Conservation (phyloP, 495 filamentous ascomycete species). For the Aspergillus diversus region DNA sequence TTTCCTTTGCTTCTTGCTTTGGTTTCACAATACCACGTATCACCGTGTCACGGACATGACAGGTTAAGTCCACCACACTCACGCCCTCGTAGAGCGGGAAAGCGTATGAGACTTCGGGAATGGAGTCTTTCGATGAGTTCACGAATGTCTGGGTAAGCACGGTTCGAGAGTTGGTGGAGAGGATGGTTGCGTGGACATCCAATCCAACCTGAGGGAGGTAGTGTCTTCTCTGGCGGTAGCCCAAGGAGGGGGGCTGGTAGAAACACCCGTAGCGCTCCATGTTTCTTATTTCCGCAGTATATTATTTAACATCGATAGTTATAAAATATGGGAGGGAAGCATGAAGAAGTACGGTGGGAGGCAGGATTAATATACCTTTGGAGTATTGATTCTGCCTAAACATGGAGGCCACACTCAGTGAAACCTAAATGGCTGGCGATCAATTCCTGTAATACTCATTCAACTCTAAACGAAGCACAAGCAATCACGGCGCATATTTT, state of each 20-base stretch:
- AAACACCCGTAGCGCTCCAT: conserved; percentile 13
- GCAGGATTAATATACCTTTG: too few species aligned
- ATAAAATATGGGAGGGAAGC: too few species aligned
- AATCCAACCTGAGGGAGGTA: conserved; percentile 61
- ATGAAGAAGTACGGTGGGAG: too few species aligned
- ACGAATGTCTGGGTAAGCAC: conserved; percentile 63
- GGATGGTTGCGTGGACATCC: conserved; percentile 54
- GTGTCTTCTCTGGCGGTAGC: not conserved
- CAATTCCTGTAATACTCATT: too few species aligned
- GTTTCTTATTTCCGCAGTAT: not conserved
- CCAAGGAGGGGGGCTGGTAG: not conserved
- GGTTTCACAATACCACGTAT: conserved; percentile 66
- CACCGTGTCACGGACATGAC: conserved; percentile 50
- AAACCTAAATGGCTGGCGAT: too few species aligned
- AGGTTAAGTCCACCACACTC: conserved; percentile 64
- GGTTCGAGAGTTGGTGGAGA: conserved; percentile 60
- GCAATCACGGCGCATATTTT: too few species aligned
- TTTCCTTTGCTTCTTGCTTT: conserved; percentile 55
- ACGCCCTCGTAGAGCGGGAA: conserved; percentile 73
- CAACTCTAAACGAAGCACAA: too few species aligned
- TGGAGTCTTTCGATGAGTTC: conserved; percentile 51
- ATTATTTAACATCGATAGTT: too few species aligned
- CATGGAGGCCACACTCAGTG: too few species aligned
- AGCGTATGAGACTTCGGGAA: conserved; percentile 60
- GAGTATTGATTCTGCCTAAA: too few species aligned